Evolutionary conservation across 2,329 filamentous ascomycete genomes (phyloP).

Genomic region (Chrysosporium queenslandicum): DNA sequence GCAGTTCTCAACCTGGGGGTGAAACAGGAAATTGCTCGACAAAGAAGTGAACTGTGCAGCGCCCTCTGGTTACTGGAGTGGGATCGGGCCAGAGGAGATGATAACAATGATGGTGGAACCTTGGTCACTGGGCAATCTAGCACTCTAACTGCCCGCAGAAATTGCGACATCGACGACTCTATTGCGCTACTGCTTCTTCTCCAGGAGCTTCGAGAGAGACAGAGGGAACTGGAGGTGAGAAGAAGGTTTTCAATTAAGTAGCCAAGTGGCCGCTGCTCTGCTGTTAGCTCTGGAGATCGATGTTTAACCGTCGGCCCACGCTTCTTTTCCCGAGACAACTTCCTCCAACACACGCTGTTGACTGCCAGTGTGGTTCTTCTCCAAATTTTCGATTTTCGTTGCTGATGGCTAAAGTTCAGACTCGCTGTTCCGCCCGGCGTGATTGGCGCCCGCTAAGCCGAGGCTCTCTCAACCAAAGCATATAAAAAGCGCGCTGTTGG

Average conservation of each 20-base stretch:
- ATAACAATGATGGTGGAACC: conserved; percentile 2
- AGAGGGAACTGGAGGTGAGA: not conserved
- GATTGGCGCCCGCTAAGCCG: not conserved
- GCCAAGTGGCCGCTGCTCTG: not conserved
- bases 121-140: conserved; percentile 11
- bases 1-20: not conserved
- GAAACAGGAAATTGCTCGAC: conserved; percentile 7
- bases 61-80: not conserved
- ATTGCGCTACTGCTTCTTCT: not conserved
- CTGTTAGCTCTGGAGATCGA: conserved; percentile 2
- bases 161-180: conserved; percentile 7
- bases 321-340: not conserved
- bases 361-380: not conserved
- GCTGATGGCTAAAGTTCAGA: not conserved
- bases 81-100: conserved; percentile 7
- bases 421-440: not conserved
- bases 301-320: conserved; percentile 4
- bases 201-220: too few relatives aligned
- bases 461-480: not conserved
- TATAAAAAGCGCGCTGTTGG: not conserved
- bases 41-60: not conserved
- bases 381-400: not conserved
- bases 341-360: not conserved
- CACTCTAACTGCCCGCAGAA: not conserved
- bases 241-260: not conserved